These are phyloP conservation scores for Ophiognomonia clavigignenti-juglandacearum DNA, from an alignment of 2,329 filamentous ascomycete species.

Conservation along the genomic window DNA sequence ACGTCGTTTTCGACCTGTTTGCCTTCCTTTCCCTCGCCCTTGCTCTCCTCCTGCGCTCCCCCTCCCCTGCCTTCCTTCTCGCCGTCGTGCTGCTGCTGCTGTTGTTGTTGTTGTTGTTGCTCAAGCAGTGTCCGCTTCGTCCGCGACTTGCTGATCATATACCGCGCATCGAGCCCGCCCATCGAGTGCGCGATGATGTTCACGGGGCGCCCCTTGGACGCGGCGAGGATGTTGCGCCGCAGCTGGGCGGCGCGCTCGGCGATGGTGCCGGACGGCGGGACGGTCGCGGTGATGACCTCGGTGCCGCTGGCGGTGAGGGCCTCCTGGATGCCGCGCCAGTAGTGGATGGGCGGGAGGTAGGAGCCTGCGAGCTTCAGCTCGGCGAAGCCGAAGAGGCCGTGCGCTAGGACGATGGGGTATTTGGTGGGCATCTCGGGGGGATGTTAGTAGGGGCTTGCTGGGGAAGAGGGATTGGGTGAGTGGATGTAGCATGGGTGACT, in stretches of 20 bases:
- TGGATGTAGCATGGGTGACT: neutral
- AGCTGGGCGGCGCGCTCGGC: conserved; percentile 55
- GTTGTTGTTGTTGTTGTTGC: neutral
- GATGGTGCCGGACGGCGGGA: conserved; percentile 58
- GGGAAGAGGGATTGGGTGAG: neutral
- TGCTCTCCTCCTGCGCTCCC: too few species aligned
- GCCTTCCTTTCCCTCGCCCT: neutral
- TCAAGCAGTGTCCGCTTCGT: conserved; percentile 17
- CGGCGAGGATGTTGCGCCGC: conserved; percentile 45
- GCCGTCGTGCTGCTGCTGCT: neutral
- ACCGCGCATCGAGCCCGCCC: conserved; percentile 61
- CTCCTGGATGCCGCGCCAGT: conserved; percentile 61
- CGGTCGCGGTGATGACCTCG: conserved; percentile 54
- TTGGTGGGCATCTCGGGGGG: conserved; percentile 44
- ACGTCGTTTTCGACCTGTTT: conserved; percentile 26
- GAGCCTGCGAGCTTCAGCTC: conserved; percentile 46
- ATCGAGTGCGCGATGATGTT: conserved; percentile 72
- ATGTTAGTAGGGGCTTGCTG: conserved; percentile 12
- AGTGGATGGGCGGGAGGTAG: conserved; percentile 51
- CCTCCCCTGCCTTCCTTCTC: too few species aligned
- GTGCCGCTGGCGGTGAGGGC: conserved; percentile 49
- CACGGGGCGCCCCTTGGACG: conserved; percentile 51
- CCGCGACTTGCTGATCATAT: conserved; percentile 56
- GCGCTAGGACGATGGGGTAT: conserved; percentile 59
- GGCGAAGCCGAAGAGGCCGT: conserved; percentile 60